A percentile compares a stretch with the other conserved stretches of the same genome.
Conservation (phyloP, 768 basidiomycete genomes). For the Serendipita sp. region DNA sequence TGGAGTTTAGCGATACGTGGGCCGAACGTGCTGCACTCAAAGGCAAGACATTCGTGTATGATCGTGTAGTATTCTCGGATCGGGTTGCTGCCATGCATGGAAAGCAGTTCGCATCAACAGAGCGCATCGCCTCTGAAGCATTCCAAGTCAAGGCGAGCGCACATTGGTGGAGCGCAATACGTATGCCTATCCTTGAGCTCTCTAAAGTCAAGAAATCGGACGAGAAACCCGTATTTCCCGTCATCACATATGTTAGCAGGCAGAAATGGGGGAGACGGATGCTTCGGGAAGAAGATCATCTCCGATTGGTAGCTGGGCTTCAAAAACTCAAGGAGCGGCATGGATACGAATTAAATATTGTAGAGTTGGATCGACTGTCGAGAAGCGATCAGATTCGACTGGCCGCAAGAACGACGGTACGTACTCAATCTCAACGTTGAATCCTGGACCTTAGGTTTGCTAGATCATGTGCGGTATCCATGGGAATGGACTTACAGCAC, state of each 20-base stretch:
- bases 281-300: slow-evolving; percentile 60
- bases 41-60: slow-evolving; percentile 55
- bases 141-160: slow-evolving; percentile 57
- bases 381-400: slow-evolving; percentile 65
- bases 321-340: slow-evolving; percentile 48
- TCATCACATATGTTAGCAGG: slow-evolving; percentile 84
- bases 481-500: slow-evolving; percentile 76
- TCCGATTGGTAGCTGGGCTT: slow-evolving; percentile 58
- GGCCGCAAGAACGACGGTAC: slow-evolving; percentile 71
- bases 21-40: slow-evolving; percentile 50
- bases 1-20: slow-evolving; percentile 78
- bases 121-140: slow-evolving; percentile 59
- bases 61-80: slow-evolving; percentile 77
- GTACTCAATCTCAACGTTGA: slow-evolving; percentile 12
- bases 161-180: slow-evolving; percentile 65
- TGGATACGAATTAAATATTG: slow-evolving; percentile 79
- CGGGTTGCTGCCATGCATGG: slow-evolving; percentile 71
- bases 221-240: slow-evolving; percentile 22
- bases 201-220: slow-evolving; percentile 22
- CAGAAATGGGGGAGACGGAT: slow-evolving; percentile 80
- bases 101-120: slow-evolving; percentile 45
- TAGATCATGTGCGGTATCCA: slow-evolving; percentile 93
- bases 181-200: slow-evolving; percentile 32
- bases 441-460: background rate
- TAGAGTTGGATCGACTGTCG: slow-evolving; percentile 66